phyloP scores from a whole-genome alignment of 108 stramenopile genomes.

The Tribonema minus region DNA sequence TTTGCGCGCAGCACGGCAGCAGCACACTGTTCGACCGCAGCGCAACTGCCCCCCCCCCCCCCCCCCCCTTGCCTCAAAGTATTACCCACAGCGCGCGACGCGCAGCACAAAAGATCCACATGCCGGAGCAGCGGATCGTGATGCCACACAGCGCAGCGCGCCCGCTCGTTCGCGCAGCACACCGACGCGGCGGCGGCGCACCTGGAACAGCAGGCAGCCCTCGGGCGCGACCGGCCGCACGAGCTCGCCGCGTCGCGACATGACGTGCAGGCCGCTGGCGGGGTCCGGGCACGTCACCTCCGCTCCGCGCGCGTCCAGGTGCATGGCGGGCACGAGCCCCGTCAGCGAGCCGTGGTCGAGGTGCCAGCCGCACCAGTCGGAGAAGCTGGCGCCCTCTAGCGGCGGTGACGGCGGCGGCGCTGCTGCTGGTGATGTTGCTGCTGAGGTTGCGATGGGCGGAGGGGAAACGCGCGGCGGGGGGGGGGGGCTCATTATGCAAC shows the following conservation, averaged over 20 bases:
- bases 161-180: too few relatives aligned
- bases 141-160: too few relatives aligned
- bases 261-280: conserved; percentile 73
- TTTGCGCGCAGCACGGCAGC: too few relatives aligned
- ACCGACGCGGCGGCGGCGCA: background rate
- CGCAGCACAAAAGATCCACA: background rate
- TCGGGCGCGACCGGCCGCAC: background rate
- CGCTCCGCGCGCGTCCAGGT: conserved; percentile 45
- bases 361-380: conserved; percentile 92
- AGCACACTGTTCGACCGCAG: background rate
- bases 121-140: background rate
- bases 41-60: background rate
- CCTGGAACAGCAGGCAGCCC: conserved; percentile 38
- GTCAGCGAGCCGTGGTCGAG: conserved; percentile 80
- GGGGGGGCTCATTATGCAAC: too few relatives aligned
- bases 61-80: conserved; percentile 18
- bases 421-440: too few relatives aligned
- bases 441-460: background rate
- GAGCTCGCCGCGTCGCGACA: conserved; percentile 41
- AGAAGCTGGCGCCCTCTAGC: too few relatives aligned
- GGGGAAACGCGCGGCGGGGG: background rate
- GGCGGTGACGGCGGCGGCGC: too few relatives aligned
- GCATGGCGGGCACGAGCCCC: conserved; percentile 42
- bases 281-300: conserved; percentile 54
- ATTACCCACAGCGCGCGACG: background rate